Evolutionary conservation across 2,329 filamentous ascomycete species (phyloP).

Genomic region (Aspergillus flavus): DNA sequence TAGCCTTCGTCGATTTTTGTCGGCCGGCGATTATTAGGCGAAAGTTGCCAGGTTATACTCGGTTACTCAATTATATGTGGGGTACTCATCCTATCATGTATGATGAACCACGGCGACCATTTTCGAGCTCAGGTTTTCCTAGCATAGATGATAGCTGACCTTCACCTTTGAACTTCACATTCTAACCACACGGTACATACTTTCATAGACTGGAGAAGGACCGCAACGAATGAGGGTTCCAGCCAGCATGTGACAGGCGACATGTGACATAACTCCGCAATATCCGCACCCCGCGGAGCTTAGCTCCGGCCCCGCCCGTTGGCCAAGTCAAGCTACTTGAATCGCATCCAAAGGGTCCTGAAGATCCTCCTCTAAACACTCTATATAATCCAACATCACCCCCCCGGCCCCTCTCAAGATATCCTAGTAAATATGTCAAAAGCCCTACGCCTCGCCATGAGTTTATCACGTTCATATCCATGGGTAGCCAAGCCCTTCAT

Average conservation of each 20-base stretch:
- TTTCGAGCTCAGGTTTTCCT: not conserved
- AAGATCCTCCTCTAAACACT: not conserved
- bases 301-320: not conserved
- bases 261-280: slow-evolving; percentile 3
- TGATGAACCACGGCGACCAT: not conserved
- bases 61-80: not conserved
- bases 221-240: not conserved
- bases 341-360: not conserved
- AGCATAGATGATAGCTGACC: not conserved
- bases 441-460: not conserved
- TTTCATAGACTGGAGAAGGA: not conserved
- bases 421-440: slow-evolving; percentile 3
- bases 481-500: slow-evolving; percentile 65
- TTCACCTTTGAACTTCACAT: not conserved
- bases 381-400: not conserved
- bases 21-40: not conserved
- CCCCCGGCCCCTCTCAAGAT: not conserved
- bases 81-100: not conserved
- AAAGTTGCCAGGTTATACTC: not conserved
- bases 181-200: not conserved
- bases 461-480: slow-evolving; percentile 49
- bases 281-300: slow-evolving; percentile 5
- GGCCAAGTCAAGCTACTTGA: not conserved
- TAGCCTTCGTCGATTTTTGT: not conserved
- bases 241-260: not conserved